Conservation (phyloP, 176 grass and related monocot genomes). For the Rhynchospora tenuis region DNA sequence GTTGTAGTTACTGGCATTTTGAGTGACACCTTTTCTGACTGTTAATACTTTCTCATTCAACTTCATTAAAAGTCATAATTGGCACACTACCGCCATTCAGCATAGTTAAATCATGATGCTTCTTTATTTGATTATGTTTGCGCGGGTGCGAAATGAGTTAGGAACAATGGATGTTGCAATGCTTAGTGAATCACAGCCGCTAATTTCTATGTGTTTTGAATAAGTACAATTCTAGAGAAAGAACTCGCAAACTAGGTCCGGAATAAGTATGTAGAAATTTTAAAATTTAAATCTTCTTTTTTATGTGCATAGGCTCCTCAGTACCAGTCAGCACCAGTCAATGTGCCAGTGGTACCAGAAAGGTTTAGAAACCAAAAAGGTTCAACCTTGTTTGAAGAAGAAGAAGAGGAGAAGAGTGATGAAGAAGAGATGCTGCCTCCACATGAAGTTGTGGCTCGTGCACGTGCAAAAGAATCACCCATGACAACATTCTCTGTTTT, state of each 20-base stretch:
- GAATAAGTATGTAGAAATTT: slow-evolving; percentile 5
- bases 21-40: neutral
- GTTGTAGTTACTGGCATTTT: neutral
- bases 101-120: neutral
- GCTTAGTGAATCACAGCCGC: neutral
- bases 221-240: neutral
- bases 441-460: slow-evolving; percentile 64
- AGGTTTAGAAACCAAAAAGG: slow-evolving; percentile 7
- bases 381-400: slow-evolving; percentile 1
- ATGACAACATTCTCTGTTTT: slow-evolving; percentile 71
- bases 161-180: neutral
- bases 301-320: slow-evolving; percentile 4
- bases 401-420: slow-evolving; percentile 31
- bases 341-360: slow-evolving; percentile 41
- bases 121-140: neutral
- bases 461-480: slow-evolving; percentile 41
- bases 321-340: slow-evolving; percentile 66
- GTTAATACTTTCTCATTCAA: neutral
- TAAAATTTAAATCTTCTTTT: neutral
- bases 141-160: neutral
- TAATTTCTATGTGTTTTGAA: neutral
- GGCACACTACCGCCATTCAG: neutral
- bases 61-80: neutral
- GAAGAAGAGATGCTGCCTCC: slow-evolving; percentile 70
- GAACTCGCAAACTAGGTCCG: neutral